Evolutionary conservation across 1,139 yeast species (phyloP).

Genomic region (Zygosaccharomyces pseudobailii): DNA sequence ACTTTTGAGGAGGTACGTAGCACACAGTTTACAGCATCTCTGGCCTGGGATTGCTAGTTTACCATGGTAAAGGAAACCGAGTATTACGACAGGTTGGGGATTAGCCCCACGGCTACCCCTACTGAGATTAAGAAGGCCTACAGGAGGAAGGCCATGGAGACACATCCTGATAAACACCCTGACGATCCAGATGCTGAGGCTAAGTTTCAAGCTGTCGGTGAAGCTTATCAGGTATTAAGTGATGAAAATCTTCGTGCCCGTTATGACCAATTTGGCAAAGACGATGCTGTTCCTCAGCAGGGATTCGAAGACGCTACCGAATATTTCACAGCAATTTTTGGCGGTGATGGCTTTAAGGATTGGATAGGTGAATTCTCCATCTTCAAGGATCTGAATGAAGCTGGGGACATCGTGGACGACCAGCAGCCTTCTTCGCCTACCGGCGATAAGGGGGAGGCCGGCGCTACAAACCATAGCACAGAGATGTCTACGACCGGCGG

Average conservation of each 20-base stretch:
- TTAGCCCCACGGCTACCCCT: slow-evolving; percentile 66
- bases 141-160: slow-evolving; percentile 77
- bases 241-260: slow-evolving; percentile 56
- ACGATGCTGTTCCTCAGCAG: slow-evolving; percentile 60
- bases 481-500: slow-evolving; percentile 5
- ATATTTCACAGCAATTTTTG: slow-evolving; percentile 64
- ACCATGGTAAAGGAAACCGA: slow-evolving; percentile 88
- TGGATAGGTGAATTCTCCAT: slow-evolving; percentile 74
- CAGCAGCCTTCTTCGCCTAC: slow-evolving; percentile 13
- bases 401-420: slow-evolving; percentile 47
- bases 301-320: slow-evolving; percentile 72
- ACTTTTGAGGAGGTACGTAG: not conserved
- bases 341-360: slow-evolving; percentile 69
- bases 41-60: not conserved
- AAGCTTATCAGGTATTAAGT: slow-evolving; percentile 63
- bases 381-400: slow-evolving; percentile 54
- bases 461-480: not conserved
- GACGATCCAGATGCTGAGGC: slow-evolving; percentile 67
- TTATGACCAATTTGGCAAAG: slow-evolving; percentile 64
- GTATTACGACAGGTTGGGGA: slow-evolving; percentile 75
- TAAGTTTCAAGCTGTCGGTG: slow-evolving; percentile 65
- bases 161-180: slow-evolving; percentile 97
- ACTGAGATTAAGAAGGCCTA: slow-evolving; percentile 90
- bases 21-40: not conserved
- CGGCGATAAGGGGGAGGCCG: slow-evolving; percentile 5